phyloP scores from a whole-genome alignment of 768 basidiomycete genomes.

The Mycena filopes region DNA sequence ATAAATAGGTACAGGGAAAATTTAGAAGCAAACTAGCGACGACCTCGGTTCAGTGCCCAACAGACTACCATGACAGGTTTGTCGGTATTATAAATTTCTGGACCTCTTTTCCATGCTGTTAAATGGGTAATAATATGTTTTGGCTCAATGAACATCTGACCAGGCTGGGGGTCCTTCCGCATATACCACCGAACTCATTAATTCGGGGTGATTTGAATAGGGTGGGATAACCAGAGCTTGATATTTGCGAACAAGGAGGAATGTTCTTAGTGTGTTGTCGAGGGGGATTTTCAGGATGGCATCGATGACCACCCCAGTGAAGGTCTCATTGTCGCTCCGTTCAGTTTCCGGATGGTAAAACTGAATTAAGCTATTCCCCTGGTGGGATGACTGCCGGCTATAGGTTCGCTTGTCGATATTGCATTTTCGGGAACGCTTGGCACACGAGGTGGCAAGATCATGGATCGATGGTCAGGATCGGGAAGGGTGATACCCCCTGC shows the following conservation, averaged over 20 bases:
- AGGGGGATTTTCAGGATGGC: slow-evolving; percentile 11
- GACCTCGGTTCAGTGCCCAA: slow-evolving; percentile 29
- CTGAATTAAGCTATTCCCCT: slow-evolving; percentile 5
- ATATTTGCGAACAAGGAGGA: slow-evolving; percentile 12
- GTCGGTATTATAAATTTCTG: neutral
- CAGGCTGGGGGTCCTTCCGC: neutral
- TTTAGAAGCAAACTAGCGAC: neutral
- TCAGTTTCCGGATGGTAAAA: slow-evolving; percentile 14
- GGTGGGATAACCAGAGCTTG: neutral
- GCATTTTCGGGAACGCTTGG: slow-evolving; percentile 1
- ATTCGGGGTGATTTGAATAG: slow-evolving; percentile 10
- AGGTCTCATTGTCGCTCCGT: neutral
- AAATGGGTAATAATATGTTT: slow-evolving; percentile 18
- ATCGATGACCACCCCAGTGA: slow-evolving; percentile 9
- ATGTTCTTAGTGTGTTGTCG: slow-evolving; percentile 8
- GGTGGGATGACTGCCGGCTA: slow-evolving; percentile 3
- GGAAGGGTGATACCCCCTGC: slow-evolving; percentile 11
- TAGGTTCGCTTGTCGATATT: slow-evolving; percentile 15
- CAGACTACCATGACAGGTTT: slow-evolving; percentile 12
- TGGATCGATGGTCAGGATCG: slow-evolving; percentile 5
- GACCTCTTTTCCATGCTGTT: slow-evolving; percentile 8
- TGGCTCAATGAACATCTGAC: slow-evolving; percentile 16
- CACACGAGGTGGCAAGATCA: slow-evolving; percentile 23
- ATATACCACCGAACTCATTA: slow-evolving; percentile 8
- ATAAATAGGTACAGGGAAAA: too few relatives aligned